Conservation (phyloP, 768 basidiomycete genomes). For the Phanerochaete carnosa region DNA sequence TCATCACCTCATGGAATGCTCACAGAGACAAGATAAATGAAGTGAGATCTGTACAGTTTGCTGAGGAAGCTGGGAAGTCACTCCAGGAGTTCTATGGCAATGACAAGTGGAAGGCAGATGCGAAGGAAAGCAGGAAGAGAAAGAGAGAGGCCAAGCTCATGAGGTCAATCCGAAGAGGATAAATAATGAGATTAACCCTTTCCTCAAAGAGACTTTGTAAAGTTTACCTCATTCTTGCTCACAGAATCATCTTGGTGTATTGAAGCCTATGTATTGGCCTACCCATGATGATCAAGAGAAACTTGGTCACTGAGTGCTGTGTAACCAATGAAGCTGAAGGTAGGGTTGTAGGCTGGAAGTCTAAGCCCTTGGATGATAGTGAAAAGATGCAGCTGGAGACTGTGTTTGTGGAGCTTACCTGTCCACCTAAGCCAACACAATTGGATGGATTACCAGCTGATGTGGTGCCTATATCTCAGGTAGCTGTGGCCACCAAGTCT, state of each 20-base stretch:
- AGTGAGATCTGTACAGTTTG: too few relatives aligned
- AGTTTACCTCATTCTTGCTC: conserved; percentile 14
- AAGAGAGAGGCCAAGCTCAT: not conserved
- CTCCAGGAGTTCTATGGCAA: too few relatives aligned
- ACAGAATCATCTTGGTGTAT: conserved; percentile 16
- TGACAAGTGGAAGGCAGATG: too few relatives aligned
- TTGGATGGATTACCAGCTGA: conserved; percentile 20
- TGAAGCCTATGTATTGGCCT: conserved; percentile 17
- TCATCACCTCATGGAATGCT: too few relatives aligned
- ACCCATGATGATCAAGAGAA: conserved; percentile 19
- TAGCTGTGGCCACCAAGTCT: conserved; percentile 4
- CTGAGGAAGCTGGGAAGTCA: too few relatives aligned
- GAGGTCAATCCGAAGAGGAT: not conserved
- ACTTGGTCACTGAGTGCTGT: too few relatives aligned
- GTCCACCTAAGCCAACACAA: conserved; percentile 5
- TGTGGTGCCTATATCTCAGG: conserved; percentile 20
- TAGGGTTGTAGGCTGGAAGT: too few relatives aligned
- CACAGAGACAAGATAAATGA: too few relatives aligned
- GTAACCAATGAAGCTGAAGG: too few relatives aligned
- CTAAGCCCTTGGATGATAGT: not conserved
- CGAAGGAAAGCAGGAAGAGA: not conserved
- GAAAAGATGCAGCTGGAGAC: conserved; percentile 12
- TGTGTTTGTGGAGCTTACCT: conserved; percentile 19
- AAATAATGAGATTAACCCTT: conserved; percentile 6
- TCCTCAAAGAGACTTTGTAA: too few relatives aligned